Evolutionary conservation across 2,329 filamentous ascomycete species (phyloP), one percentile per base, ranked within the genome.

Genomic region (Penicillium italicum): DNA sequence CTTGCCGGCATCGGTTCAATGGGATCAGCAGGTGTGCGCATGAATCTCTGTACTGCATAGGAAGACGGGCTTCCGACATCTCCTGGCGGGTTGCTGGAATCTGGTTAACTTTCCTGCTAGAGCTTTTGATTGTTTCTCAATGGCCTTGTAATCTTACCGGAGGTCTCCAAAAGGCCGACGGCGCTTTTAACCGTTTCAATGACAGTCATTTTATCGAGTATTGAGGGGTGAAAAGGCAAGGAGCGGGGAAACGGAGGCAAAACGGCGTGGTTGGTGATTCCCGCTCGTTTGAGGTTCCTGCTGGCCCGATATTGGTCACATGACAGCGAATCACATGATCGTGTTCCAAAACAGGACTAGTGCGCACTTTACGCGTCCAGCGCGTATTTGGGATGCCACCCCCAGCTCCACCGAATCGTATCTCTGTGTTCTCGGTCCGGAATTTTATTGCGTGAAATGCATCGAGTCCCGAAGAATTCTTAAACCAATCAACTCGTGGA

Each of bases 21-120:
- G 94, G 94, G 62, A 97, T 97, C 60, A 97, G 81, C 44, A 99
- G 88, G 77, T 94, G 86, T 61, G 92, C 94, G 80, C 94, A 99
- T 78, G 87, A 92, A 78, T 99, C 94, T 74, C 94, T 86, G 83
- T 99, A 99, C 68, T 89, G 83, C 52, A 97, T 77, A 12, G 94
- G 93, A 49, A 97, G 83, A 71, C 85, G 87, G 65, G 92, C 92
- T 69, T 91, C 90, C 72, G 90, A 87, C 93, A 97, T 97, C 77
- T 94, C 89, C 81, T 95, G 87, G 76, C 91, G 85, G 59, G 68
- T 65, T 47, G 70, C 69, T 69, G 63, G 48, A 43, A 41, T 47
- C 18, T 33, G 31, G 52, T 65, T 42, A 65, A 57, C 55, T 58
- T 62, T 48, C 46, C 43, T 56, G 40, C 50, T 48, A 52, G 53